Conservation (phyloP, 2,329 filamentous ascomycete species). For the Remersonia thermophila region DNA sequence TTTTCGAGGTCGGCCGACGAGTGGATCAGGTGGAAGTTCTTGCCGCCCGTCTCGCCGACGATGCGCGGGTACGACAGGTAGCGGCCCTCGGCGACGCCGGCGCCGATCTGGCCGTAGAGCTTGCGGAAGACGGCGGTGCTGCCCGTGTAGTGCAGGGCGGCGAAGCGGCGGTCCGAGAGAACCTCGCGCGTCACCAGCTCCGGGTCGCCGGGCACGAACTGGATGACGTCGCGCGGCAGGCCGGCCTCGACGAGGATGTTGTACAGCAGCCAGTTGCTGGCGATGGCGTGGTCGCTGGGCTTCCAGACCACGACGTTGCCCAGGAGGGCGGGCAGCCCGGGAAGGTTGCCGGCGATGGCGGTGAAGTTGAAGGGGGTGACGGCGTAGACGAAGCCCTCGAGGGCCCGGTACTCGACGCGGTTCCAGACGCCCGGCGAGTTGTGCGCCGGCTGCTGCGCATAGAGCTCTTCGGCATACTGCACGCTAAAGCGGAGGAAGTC, state of each 20-base stretch:
- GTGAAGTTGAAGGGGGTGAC: slow-evolving; percentile 96
- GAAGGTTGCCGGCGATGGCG: slow-evolving; percentile 80
- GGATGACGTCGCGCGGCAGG: slow-evolving; percentile 77
- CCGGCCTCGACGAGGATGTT: slow-evolving; percentile 85
- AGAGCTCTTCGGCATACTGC: slow-evolving; percentile 83
- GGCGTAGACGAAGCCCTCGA: slow-evolving; percentile 93
- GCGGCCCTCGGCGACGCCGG: slow-evolving; percentile 65
- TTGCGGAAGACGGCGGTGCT: slow-evolving; percentile 84
- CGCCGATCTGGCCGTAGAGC: slow-evolving; percentile 76
- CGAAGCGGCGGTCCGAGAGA: slow-evolving; percentile 66
- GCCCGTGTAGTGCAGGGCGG: slow-evolving; percentile 89
- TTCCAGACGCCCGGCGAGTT: slow-evolving; percentile 84
- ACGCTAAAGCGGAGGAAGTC: slow-evolving; percentile 95
- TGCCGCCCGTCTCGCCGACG: slow-evolving; percentile 39
- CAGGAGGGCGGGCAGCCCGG: slow-evolving; percentile 71
- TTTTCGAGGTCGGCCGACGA: slow-evolving; percentile 33
- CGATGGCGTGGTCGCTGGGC: slow-evolving; percentile 78
- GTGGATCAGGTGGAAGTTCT: slow-evolving; percentile 41
- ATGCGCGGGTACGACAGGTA: slow-evolving; percentile 61
- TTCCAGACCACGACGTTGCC: slow-evolving; percentile 97
- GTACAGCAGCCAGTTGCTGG: slow-evolving; percentile 85
- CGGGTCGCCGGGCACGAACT: slow-evolving; percentile 84
- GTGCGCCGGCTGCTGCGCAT: slow-evolving; percentile 74
- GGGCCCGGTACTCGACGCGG: slow-evolving; percentile 73
- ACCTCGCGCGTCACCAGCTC: slow-evolving; percentile 70